These are phyloP conservation scores for Amphirosellinia nigrospora DNA, from an alignment of 495 filamentous ascomycete genomes.

Conservation along the genomic window DNA sequence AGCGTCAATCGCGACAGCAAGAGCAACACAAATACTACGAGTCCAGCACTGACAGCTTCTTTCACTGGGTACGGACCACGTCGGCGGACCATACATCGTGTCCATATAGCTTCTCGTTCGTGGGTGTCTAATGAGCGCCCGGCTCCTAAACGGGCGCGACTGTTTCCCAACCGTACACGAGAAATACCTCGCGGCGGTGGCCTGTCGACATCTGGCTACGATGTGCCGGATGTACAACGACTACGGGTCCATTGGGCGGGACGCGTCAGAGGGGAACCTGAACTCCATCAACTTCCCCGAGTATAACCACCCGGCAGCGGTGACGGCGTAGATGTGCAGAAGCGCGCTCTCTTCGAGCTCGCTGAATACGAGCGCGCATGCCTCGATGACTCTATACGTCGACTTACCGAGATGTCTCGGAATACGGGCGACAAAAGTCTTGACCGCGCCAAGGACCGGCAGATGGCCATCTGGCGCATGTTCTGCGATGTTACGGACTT, in stretches of 20 bases:
- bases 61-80: slow-evolving; percentile 41
- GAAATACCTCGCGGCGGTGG: slow-evolving; percentile 40
- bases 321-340: neutral
- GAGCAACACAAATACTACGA: no score
- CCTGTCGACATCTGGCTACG: slow-evolving; percentile 40
- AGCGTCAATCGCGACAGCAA: no score
- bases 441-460: neutral
- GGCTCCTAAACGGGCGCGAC: slow-evolving; percentile 30
- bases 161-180: slow-evolving; percentile 22
- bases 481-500: slow-evolving; percentile 6
- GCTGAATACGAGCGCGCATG: neutral
- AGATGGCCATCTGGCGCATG: slow-evolving; percentile 15
- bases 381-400: neutral
- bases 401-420: slow-evolving; percentile 1
- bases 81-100: slow-evolving; percentile 46
- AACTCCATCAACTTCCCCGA: slow-evolving; percentile 48
- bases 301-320: neutral
- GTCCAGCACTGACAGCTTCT: no score
- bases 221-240: slow-evolving; percentile 53
- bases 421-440: no score
- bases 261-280: slow-evolving; percentile 45
- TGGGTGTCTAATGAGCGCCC: slow-evolving; percentile 40
- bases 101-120: slow-evolving; percentile 45
- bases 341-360: neutral
- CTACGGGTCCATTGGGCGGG: slow-evolving; percentile 41